Evolutionary conservation across 805 yeast genomes (phyloP), one percentile per base, ranked within the genome.

Genomic region (Blastobotrys attinorum): DNA sequence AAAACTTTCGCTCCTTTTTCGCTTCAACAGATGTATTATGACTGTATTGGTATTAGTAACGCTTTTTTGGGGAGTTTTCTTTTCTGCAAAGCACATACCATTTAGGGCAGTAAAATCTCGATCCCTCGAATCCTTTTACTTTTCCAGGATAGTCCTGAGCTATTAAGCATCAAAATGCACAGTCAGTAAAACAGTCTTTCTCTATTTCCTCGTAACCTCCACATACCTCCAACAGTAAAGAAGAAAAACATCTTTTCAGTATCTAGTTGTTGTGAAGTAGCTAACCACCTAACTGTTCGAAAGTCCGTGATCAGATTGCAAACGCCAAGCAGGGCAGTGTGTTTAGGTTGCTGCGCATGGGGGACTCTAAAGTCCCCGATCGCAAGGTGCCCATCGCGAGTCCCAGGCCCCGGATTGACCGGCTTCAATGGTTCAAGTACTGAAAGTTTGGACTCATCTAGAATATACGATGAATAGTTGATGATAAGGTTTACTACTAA

Each of bases 51-150:
- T 40, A 29, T 25, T 25, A 22, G 32, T 15, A 22, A 7, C 8
- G 8, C 16, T 20, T 7, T 17, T 23, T 6, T 22, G 16, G 5
- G 18, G 13, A 18, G 13, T 4, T 34, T 6, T 10, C n/a, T n/a
- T n/a, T n/a, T n/a, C n/a, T n/a, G n/a, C n/a, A 33, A 18, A 15
- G 6, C 13, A 31, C 43, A 4, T 40, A 40, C 43, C 63, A 59
- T 42, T 53, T 44, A 29, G 62, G 62, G 41, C 63, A 59, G 47
- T 55, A 53, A 35, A 57, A 47, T 13, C 56, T 48, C 34, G 50
- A 37, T 25, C 47, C 31, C 27, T 57, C 56, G 36, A 44, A 55
- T 6, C 54, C 60, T 15, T 43, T 34, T n/a, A 56, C 36, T 22
- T 45, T 45, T 3, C 48, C 45, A 22, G 46, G 47, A 44, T 44